A percentile compares a stretch with the other conserved stretches of the same genome.
These are phyloP conservation scores for Crithidia expoeki DNA, from an alignment of 208 protist genomes.

Conservation along the genomic window DNA sequence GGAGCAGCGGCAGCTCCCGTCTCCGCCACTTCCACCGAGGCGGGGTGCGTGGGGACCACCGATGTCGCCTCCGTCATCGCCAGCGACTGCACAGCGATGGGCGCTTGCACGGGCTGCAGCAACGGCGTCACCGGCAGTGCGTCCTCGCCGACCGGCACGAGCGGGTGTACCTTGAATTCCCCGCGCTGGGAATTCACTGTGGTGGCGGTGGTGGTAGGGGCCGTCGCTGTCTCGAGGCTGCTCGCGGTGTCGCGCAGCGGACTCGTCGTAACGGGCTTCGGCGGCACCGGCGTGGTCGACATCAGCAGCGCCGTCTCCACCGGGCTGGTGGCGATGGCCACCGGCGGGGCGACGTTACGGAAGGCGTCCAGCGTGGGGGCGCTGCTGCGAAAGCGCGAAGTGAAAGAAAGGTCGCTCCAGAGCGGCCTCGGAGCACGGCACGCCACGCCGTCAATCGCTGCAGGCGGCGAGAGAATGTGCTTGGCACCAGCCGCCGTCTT, in stretches of 20 bases:
- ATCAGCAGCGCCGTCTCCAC: conserved; percentile 5
- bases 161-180: conserved; percentile 21
- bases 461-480: conserved; percentile 20
- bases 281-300: conserved; percentile 25
- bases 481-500: neutral
- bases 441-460: conserved; percentile 39
- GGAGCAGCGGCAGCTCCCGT: neutral
- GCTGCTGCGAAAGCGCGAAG: conserved; percentile 30
- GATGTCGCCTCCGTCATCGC: conserved; percentile 1
- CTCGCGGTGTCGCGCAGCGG: conserved; percentile 34
- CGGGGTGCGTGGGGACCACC: conserved; percentile 1
- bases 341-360: conserved; percentile 17
- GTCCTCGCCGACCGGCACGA: conserved; percentile 38
- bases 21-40: neutral
- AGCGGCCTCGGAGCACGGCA: conserved; percentile 38
- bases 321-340: conserved; percentile 8
- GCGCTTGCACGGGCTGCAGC: conserved; percentile 4
- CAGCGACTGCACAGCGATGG: neutral
- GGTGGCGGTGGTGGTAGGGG: too few relatives aligned
- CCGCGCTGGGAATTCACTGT: neutral
- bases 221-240: conserved; percentile 12
- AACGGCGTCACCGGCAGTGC: conserved; percentile 2
- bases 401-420: conserved; percentile 48
- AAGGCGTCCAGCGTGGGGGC: conserved; percentile 53
- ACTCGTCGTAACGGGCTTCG: conserved; percentile 47